Base-by-base conservation (phyloP, 1,139 yeast genomes). In the Candida tropicalis region DNA sequence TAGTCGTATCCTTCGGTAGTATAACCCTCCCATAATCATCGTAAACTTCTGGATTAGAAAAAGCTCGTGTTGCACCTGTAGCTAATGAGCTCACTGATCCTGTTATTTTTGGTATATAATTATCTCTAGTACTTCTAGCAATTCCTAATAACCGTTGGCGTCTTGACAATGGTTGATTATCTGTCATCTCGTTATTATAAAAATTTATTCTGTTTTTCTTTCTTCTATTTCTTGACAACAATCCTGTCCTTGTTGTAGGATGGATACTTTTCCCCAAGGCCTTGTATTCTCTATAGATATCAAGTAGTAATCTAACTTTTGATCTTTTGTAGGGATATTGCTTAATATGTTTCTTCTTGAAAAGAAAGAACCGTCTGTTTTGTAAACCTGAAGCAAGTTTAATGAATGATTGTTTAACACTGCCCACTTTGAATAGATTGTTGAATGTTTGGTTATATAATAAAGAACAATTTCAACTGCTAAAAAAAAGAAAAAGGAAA, bases 121-220 rank as follows among this genome's bases (percentile, higher is more conserved):
- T 73, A 47, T 81, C 84, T 52, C 80, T 70, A 7, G 87, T 81
- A 9, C 77, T 73, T 49, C 69, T 73, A 45, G 84, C 79, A 27
- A 81, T 54, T 16, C 82, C 83, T 35, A 65, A 48, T 17, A 74
- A 50, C 41, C 70, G 54, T 50, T 62, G 75, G n/a, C 79, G 59
- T 42, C 72, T 54, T 1, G 61, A 56, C 25, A 48, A 18, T 16
- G 46, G 43, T n/a, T 18, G 27, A 26, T 35, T 18, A 17, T 29
- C 35, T 24, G 29, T 16, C 38, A 31, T 23, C 9, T 10, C 35
- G 10, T 27, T 27, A 15, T 20, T 24, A 15, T 29, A 28, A 17
- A 24, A 24, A 17, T 18, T 33, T 5, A 28, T 13, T 3, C 15
- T 25, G 8, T 36, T 40, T 16, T 29, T 37, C 27, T 32, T 41